Conservation (phyloP, 768 basidiomycete genomes). For the Rhodosporidiobolus odoratus region DNA sequence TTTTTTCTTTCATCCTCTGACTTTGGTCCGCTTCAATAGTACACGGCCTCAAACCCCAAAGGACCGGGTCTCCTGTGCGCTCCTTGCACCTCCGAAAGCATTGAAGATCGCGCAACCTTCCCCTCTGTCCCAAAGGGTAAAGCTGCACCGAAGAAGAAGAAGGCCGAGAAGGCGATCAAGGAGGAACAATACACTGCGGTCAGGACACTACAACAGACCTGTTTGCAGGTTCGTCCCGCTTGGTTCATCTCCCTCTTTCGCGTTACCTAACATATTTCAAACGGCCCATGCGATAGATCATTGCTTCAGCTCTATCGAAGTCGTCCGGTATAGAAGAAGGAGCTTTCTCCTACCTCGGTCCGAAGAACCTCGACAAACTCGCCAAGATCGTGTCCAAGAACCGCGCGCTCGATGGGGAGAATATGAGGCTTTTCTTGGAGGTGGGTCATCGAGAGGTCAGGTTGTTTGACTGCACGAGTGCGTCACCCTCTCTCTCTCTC, state of each 20-base stretch:
- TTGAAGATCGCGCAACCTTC: constrained; percentile 55
- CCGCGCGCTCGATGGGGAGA: constrained; percentile 62
- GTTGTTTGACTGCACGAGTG: constrained; percentile 86
- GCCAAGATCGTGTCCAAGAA: constrained; percentile 49
- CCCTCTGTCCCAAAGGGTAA: constrained; percentile 36
- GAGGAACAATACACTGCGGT: constrained; percentile 60
- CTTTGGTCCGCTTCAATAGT: constrained; percentile 53
- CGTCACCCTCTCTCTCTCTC: constrained; percentile 42
- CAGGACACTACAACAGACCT: constrained; percentile 67
- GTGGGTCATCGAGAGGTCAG: constrained; percentile 61
- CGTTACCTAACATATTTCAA: background rate
- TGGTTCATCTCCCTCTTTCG: background rate
- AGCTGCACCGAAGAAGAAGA: constrained; percentile 58
- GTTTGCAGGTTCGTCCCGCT: constrained; percentile 61
- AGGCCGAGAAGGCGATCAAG: constrained; percentile 61
- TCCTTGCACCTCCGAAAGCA: constrained; percentile 69
- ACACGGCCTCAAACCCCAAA: constrained; percentile 68
- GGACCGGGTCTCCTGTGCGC: constrained; percentile 79
- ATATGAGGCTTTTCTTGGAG: constrained; percentile 78
- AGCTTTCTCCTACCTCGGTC: constrained; percentile 67
- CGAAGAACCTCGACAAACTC: constrained; percentile 76
- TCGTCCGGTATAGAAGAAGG: constrained; percentile 71
- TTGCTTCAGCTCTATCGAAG: constrained; percentile 86
- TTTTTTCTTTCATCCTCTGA: background rate
- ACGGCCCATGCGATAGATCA: constrained; percentile 60